phyloP scores from a whole-genome alignment of 1,139 yeast genomes.

The Candida labiduridarum region DNA sequence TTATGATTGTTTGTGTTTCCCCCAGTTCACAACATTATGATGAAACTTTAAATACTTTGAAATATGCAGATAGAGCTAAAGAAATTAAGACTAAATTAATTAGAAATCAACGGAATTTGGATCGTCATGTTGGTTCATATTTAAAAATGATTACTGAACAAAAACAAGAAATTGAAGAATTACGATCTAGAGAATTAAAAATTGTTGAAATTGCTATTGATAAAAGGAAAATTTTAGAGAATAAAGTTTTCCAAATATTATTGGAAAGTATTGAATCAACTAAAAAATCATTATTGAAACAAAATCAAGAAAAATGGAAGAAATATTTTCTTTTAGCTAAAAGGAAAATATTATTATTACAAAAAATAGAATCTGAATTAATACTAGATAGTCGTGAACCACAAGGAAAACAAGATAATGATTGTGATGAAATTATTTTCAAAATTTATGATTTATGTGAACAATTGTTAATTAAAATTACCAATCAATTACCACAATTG shows the following conservation, averaged over 20 bases:
- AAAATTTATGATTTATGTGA: conserved; percentile 24
- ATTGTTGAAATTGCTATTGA: conserved; percentile 39
- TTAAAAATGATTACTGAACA: conserved; percentile 85
- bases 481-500: conserved; percentile 48
- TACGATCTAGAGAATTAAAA: conserved; percentile 55
- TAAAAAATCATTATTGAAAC: conserved; percentile 39
- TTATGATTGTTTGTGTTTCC: conserved; percentile 92
- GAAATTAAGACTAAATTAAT: conserved; percentile 82
- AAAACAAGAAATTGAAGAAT: conserved; percentile 72
- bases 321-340: conserved; percentile 59
- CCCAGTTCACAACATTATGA: conserved; percentile 88
- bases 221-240: conserved; percentile 31
- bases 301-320: conserved; percentile 47
- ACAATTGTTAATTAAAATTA: conserved; percentile 30
- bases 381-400: conserved; percentile 16
- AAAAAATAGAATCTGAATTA: conserved; percentile 40
- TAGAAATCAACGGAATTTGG: conserved; percentile 75
- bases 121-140: conserved; percentile 86
- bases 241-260: conserved; percentile 39
- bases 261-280: conserved; percentile 44
- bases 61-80: conserved; percentile 89
- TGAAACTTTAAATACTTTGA: conserved; percentile 86
- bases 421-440: conserved; percentile 4
- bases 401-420: not conserved
- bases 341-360: conserved; percentile 52